Evolutionary conservation across 2,329 filamentous ascomycete species (phyloP), one percentile per base, ranked within the genome.

Genomic region (Ceratocystis destructans): DNA sequence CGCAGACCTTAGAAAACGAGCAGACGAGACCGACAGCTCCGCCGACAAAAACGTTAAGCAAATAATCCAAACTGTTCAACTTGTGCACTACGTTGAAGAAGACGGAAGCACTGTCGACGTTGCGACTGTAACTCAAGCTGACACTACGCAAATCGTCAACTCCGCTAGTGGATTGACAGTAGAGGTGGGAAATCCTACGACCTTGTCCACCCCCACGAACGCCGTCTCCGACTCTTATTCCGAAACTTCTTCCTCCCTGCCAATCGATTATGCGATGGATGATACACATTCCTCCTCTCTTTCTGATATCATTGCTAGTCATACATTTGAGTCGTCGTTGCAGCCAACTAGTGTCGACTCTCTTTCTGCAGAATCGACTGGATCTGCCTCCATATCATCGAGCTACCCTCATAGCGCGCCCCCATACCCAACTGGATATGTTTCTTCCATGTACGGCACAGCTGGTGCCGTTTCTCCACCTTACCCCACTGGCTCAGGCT

Each of bases 21-120:
- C 10, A 41, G 53, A 31, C 17, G 28, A 33, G 20, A 48, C 8
- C 33, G 59, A 64, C 31, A 50, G 44, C 25, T 63, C 44, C 8
- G 48, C 48, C 22, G 20, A 61, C 17, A 1, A 59, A 15, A 25
- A 76, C 70, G 73, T 81, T 70, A 79, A 76, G 15, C 73, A 75
- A 68, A 75, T 84, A 71, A 75, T 83, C 64, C 77, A 82, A 72
- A 84, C 82, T 70, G 74, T 84, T 69, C 82, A 81, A 31, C 75
- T 84, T 72, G 73, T 84, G 66, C 78, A 83, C 70, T 71, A 80
- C 68, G 77, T 83, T 69, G 80, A 83, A 73, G 73, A 74, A 59
- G 71, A 73, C 57, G 82, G 82, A 68, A 76, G 75, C 33, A 75
- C 78, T 62, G 71, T 82, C 59, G 73, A 76, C 64, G 72, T 78